Evolutionary conservation across 768 basidiomycete genomes (phyloP).

Genomic region (Psilocybe tampanensis): DNA sequence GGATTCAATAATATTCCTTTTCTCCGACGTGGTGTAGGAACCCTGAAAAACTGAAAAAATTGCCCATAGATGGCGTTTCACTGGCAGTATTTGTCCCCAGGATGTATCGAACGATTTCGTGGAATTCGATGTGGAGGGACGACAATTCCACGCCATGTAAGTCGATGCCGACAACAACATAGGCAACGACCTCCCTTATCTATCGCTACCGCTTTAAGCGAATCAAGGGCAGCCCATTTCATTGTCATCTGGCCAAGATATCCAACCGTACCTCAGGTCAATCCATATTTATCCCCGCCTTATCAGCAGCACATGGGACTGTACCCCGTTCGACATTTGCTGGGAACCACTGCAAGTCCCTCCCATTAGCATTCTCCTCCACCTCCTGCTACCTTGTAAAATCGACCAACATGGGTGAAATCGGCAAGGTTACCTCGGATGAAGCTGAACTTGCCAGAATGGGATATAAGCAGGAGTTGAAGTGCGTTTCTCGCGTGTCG

Average conservation of each 20-base stretch:
- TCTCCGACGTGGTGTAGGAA: too few species aligned
- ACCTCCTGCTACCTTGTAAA: background rate
- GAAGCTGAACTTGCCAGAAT: slow-evolving; percentile 67
- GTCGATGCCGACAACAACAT: too few species aligned
- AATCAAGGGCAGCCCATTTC: background rate
- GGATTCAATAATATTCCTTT: too few species aligned
- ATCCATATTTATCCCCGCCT: slow-evolving; percentile 10
- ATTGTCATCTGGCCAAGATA: background rate
- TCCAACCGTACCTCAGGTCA: background rate
- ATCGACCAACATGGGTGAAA: slow-evolving; percentile 13
- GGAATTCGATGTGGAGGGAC: too few species aligned
- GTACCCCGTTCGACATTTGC: background rate
- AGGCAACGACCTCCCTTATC: background rate
- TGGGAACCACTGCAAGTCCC: background rate
- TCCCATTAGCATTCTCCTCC: background rate
- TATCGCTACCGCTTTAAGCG: background rate
- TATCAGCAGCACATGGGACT: slow-evolving; percentile 14
- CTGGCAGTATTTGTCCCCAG: too few species aligned
- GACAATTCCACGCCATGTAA: too few species aligned
- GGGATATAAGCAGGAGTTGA: slow-evolving; percentile 75
- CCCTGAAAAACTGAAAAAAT: too few species aligned
- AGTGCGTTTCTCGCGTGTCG: slow-evolving; percentile 35
- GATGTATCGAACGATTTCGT: too few species aligned
- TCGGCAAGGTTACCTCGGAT: slow-evolving; percentile 40
- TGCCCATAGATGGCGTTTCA: too few species aligned